A percentile compares a stretch with the other conserved stretches of the same genome.
phyloP scores from a whole-genome alignment of 768 basidiomycete genomes.

The Lyophyllum atratum region DNA sequence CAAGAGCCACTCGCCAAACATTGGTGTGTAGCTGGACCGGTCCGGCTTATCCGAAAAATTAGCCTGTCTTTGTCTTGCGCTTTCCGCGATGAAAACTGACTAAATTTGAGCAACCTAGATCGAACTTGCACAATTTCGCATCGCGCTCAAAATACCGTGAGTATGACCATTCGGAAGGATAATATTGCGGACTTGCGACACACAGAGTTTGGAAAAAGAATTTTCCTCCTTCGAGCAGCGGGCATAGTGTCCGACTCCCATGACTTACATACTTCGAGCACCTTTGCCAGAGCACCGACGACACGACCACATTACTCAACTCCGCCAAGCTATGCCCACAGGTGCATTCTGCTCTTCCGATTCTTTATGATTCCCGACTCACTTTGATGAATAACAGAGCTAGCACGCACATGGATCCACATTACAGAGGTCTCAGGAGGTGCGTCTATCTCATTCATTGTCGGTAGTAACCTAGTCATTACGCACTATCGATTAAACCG shows the following conservation, averaged over 20 bases:
- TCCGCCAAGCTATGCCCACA: constrained; percentile 43
- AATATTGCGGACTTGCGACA: constrained; percentile 87
- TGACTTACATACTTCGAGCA: constrained; percentile 42
- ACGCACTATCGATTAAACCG: too few relatives aligned
- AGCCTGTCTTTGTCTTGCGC: too few relatives aligned
- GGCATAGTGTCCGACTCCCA: constrained; percentile 46
- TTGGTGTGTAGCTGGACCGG: background rate
- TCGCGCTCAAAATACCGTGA: constrained; percentile 90
- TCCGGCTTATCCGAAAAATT: too few relatives aligned
- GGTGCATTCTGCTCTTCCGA: constrained; percentile 19
- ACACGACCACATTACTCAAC: constrained; percentile 37
- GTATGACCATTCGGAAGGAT: constrained; percentile 83
- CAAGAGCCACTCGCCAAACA: background rate
- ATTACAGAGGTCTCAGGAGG: constrained; percentile 45
- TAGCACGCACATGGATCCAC: constrained; percentile 43
- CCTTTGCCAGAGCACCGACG: constrained; percentile 32
- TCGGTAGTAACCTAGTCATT: background rate
- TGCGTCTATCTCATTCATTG: constrained; percentile 23
- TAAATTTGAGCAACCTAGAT: too few relatives aligned
- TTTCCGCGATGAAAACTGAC: too few relatives aligned
- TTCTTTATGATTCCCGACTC: background rate
- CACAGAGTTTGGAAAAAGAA: constrained; percentile 78
- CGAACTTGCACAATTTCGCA: too few relatives aligned
- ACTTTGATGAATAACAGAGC: constrained; percentile 21
- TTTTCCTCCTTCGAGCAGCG: constrained; percentile 20